These are phyloP conservation scores for Podospora pseudocomata DNA, from an alignment of 495 filamentous ascomycete genomes.

Conservation along the genomic window DNA sequence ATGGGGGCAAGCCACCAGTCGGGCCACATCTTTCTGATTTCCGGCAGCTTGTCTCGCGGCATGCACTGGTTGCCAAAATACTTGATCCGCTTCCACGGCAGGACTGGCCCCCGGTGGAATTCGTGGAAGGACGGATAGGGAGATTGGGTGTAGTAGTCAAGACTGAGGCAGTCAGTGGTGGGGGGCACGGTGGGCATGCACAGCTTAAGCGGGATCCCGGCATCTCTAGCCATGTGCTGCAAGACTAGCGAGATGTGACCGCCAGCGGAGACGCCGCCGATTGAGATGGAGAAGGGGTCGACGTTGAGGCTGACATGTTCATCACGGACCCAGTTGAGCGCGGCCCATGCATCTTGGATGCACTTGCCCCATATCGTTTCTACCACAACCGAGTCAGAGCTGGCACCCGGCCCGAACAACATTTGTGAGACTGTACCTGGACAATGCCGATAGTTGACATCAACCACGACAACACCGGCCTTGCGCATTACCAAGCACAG, in stretches of 20 bases:
- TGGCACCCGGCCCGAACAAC: constrained; percentile 50
- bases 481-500: constrained; percentile 46
- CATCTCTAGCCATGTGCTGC: constrained; percentile 50
- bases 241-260: constrained; percentile 44
- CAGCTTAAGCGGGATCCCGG: constrained; percentile 40
- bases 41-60: constrained; percentile 21
- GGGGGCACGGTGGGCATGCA: constrained; percentile 43
- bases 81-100: constrained; percentile 48
- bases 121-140: constrained; percentile 45
- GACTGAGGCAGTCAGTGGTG: constrained; percentile 37
- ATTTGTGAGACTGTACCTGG: constrained; percentile 29
- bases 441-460: constrained; percentile 51
- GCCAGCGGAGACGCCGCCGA: constrained; percentile 52
- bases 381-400: constrained; percentile 45
- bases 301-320: constrained; percentile 40
- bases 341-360: constrained; percentile 47
- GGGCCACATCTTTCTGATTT: constrained; percentile 28
- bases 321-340: constrained; percentile 39
- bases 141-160: constrained; percentile 41
- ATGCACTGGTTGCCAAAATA: constrained; percentile 42
- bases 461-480: constrained; percentile 43
- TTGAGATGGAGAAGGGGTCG: constrained; percentile 40
- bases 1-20: constrained; percentile 41
- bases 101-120: constrained; percentile 42
- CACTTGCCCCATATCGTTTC: constrained; percentile 46